Base-by-base conservation (phyloP, 1,284 basidiomycete genomes). In the Cryptococcus deneoformans region DNA sequence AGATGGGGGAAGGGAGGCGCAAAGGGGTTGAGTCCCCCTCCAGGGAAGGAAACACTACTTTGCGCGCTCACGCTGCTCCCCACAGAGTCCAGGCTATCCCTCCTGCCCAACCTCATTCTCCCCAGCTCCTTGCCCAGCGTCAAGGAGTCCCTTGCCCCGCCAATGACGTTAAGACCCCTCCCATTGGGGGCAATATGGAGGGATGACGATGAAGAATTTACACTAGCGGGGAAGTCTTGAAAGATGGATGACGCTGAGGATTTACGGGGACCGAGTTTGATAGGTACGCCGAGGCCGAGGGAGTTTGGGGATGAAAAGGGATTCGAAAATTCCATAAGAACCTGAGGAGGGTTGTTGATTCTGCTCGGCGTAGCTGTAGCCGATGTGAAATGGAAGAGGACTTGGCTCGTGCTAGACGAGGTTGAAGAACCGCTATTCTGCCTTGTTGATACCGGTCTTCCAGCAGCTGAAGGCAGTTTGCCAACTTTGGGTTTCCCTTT, bases 241-340 rank as follows among this genome's bases (percentile, higher is more conserved):
- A 55, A 59, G 37, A 40, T 16, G 37, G 35, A 37, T 7, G 20
- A 12, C 4, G 50, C 50, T 5, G 37, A 40, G 50, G 9, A 24
- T 39, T 51, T 51, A n/a, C 36, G 36, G 16, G 50, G 38, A 16
- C 38, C 50, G 37, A 51, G 50, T 16, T 34, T 37, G 7, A 51
- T 39, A 9, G 50, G 50, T 5, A 51, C 9, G 12, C 38, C n/a
- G 6, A 49, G 34, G 9, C 38, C 35, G 12, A 51, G 45, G 45
- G 45, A 42, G 24, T 36, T n/a, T 37, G 16, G 42, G n/a, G 53
- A 8, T 12, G 42, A 47, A 42, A 59, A 59, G 1, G 61, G 61
- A 47, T 63, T 52, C 12, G 44, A 14, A 38, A 63, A 60, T 40
- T 63, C 54, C 12, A 60, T 38, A 11, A 58, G 53, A 38, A 61